phyloP scores from a whole-genome alignment of 495 filamentous ascomycete genomes.

The Hypoxylon fragiforme region DNA sequence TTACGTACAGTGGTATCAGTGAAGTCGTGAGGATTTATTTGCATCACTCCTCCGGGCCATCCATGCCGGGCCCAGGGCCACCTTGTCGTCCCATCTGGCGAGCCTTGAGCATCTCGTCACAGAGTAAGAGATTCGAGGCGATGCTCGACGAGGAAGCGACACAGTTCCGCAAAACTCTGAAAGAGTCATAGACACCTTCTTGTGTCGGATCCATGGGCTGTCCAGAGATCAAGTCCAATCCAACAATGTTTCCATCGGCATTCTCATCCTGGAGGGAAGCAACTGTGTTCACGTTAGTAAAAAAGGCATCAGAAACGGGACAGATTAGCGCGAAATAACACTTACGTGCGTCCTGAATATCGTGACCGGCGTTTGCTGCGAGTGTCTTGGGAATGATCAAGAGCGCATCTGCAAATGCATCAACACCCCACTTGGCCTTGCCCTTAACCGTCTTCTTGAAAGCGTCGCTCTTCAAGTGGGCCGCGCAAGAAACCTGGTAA shows the following conservation, averaged over 20 bases:
- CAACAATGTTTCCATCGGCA: conserved; percentile 80
- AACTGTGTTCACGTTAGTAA: conserved; percentile 54
- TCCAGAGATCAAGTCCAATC: conserved; percentile 81
- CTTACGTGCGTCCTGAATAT: conserved; percentile 90
- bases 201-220: conserved; percentile 95
- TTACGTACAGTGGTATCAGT: conserved; percentile 34
- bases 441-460: conserved; percentile 91
- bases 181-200: conserved; percentile 93
- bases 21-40: conserved; percentile 6
- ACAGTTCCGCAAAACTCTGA: conserved; percentile 89
- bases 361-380: conserved; percentile 92
- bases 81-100: conserved; percentile 78
- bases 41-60: conserved; percentile 50
- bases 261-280: conserved; percentile 84
- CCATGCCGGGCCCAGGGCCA: conserved; percentile 58
- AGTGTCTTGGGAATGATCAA: conserved; percentile 95
- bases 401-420: conserved; percentile 91
- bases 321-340: conserved; percentile 10
- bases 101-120: conserved; percentile 96
- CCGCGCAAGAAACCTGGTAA: conserved; percentile 92
- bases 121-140: conserved; percentile 90
- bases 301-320: not conserved
- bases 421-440: conserved; percentile 93
- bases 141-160: conserved; percentile 94
- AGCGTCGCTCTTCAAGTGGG: conserved; percentile 79